Evolutionary conservation across 352 stramenopile species (phyloP), one percentile per base, ranked within the genome.

Genomic region (Globisporangium irregulare): DNA sequence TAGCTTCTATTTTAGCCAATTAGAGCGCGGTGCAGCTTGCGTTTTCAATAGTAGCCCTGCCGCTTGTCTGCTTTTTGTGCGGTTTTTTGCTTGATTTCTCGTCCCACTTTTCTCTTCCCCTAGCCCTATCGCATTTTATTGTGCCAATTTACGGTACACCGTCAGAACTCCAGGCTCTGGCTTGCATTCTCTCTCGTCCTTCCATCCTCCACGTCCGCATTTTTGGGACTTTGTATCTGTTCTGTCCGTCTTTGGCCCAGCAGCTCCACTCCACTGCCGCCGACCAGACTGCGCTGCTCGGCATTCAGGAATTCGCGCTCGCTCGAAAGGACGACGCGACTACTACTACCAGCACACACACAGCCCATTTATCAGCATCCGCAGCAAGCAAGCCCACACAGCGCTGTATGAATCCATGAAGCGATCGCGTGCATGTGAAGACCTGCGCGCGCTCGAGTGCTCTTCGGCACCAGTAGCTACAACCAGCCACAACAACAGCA

Each of bases 371-470:
- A 68, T 46, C 58, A 25, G 18, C 55, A 56, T 43, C 10, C 29
- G 10, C 46, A 41, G 18, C 24, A 71, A 57, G 20, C 55, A 38
- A 32, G 29, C 32, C 32, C 53, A 15, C 32, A n/a, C 27, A 20
- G 20, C 36, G 24, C 6, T 70, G 29, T 54, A 70, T 70, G 65
- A 34, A 29, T 61, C 46, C 27, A 89, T 91, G 82, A 91, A 91
- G 70, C 77, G 82, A 74, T 91, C 82, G 34, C 80, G 82, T 59
- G 82, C 82, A n/a, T 89, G 78, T 66, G 79, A 89, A 66, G 80
- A 91, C 64, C 76, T 91, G 43, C 76, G 87, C 57, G 77, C 80
- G 32, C 74, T 91, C 55, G 82, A 81, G 64, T 72, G 73, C 69
- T 63, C 73, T 43, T 59, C 74, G 56, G 62, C 50, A 0, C 18